Conservation (phyloP, 768 basidiomycete species). For the Mycena polygramma region DNA sequence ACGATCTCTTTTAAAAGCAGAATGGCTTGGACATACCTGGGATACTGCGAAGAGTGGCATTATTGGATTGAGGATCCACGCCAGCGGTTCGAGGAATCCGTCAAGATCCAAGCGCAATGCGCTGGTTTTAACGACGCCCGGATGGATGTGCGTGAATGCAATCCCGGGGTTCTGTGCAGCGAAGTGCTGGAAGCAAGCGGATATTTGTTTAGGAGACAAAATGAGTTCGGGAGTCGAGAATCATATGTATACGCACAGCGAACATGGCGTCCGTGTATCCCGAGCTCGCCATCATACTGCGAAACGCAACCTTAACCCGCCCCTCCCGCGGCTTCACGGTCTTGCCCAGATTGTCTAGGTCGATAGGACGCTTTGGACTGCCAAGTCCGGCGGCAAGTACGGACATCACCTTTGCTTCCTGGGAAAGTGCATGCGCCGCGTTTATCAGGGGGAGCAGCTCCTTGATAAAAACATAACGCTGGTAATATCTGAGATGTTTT, state of each 20-base stretch:
- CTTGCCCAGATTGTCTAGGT: constrained; percentile 39
- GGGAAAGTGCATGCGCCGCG: constrained; percentile 45
- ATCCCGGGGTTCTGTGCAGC: constrained; percentile 38
- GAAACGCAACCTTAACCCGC: constrained; percentile 11
- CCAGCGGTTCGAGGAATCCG: constrained; percentile 29
- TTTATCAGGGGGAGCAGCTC: constrained; percentile 49
- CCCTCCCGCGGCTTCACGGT: constrained; percentile 22
- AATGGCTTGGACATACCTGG: constrained; percentile 16
- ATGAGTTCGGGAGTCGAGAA: background rate
- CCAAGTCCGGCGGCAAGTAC: constrained; percentile 47
- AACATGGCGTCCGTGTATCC: constrained; percentile 32
- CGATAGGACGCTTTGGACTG: constrained; percentile 27
- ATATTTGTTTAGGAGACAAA: no score
- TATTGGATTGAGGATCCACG: constrained; percentile 28
- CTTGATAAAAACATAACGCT: constrained; percentile 49
- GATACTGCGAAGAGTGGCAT: constrained; percentile 18
- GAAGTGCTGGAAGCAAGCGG: constrained; percentile 37
- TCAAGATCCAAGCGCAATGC: constrained; percentile 12
- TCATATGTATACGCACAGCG: constrained; percentile 9
- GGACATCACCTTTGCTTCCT: constrained; percentile 51
- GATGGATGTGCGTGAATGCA: constrained; percentile 43
- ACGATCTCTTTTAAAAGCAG: no score
- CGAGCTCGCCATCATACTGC: constrained; percentile 28
- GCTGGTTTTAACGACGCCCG: constrained; percentile 41
- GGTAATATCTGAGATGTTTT: constrained; percentile 47